A percentile compares a stretch with the other conserved stretches of the same genome.
These are phyloP conservation scores for Gynostemma pentaphyllum DNA, from an alignment of 306 rosid species.

Conservation along the genomic window DNA sequence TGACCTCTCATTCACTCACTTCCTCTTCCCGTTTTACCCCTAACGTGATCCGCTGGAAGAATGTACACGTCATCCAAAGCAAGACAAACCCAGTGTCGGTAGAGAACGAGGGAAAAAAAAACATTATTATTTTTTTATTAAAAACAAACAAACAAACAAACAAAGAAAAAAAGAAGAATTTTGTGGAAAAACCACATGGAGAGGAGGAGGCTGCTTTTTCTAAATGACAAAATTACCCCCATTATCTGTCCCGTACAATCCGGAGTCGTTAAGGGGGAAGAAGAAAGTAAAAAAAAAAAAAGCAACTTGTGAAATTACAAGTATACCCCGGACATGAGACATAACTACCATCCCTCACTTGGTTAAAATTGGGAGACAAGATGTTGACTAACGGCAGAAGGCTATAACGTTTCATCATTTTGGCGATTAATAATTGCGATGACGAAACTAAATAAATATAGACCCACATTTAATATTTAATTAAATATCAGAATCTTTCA, in stretches of 20 bases:
- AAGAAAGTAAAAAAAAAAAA: not conserved
- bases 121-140: too few species aligned
- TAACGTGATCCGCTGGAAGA: conserved; percentile 24
- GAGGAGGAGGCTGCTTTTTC: not conserved
- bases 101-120: conserved; percentile 7
- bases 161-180: not conserved
- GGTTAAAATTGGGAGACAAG: not conserved
- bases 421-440: not conserved
- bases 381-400: not conserved
- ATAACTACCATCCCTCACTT: not conserved
- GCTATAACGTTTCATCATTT: not conserved
- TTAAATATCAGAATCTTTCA: not conserved
- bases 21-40: conserved; percentile 7
- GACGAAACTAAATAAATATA: not conserved
- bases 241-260: not conserved
- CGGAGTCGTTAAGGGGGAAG: not conserved
- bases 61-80: conserved; percentile 27
- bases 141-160: not conserved
- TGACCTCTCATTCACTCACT: not conserved
- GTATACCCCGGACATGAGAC: not conserved
- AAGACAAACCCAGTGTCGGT: conserved; percentile 54
- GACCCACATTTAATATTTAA: not conserved
- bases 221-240: not conserved
- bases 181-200: conserved; percentile 1
- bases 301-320: not conserved